A percentile compares a stretch with the other conserved stretches of the same genome.
Evolutionary conservation across 306 rosid species (phyloP).

Genomic region (Lupinus albus): DNA sequence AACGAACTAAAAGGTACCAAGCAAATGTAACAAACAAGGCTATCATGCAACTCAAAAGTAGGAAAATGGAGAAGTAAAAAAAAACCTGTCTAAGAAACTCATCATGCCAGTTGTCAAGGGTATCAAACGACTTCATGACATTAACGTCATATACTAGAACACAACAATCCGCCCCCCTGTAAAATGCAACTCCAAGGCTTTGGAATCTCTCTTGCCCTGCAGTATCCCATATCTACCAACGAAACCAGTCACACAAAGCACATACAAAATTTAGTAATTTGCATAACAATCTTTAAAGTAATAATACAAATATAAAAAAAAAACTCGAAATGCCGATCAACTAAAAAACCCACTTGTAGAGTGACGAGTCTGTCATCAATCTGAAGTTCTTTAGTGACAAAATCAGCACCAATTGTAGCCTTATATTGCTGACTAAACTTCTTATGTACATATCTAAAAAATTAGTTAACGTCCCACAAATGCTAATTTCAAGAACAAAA

Average conservation of each 20-base stretch:
- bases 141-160: slow-evolving; percentile 89
- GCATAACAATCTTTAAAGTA: neutral
- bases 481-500: neutral
- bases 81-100: slow-evolving; percentile 93
- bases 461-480: slow-evolving; percentile 49
- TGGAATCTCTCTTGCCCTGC: slow-evolving; percentile 97
- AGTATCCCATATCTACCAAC: slow-evolving; percentile 87
- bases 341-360: slow-evolving; percentile 70
- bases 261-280: neutral
- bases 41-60: slow-evolving; percentile 5
- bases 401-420: slow-evolving; percentile 96
- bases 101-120: slow-evolving; percentile 94
- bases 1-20: slow-evolving; percentile 1
- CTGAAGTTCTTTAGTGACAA: slow-evolving; percentile 91
- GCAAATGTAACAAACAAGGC: slow-evolving; percentile 2
- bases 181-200: slow-evolving; percentile 93
- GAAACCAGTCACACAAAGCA: neutral
- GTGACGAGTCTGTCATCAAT: slow-evolving; percentile 89
- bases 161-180: slow-evolving; percentile 94
- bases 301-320: neutral
- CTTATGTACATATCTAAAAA: slow-evolving; percentile 80
- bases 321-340: slow-evolving; percentile 41
- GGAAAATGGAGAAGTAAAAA: slow-evolving; percentile 19
- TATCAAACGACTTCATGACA: slow-evolving; percentile 85
- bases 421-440: slow-evolving; percentile 95